Evolutionary conservation across 192 early-diverging fungal species (phyloP), one percentile per base, ranked within the genome.

Genomic region (Rhizoclosmatium globosum): DNA sequence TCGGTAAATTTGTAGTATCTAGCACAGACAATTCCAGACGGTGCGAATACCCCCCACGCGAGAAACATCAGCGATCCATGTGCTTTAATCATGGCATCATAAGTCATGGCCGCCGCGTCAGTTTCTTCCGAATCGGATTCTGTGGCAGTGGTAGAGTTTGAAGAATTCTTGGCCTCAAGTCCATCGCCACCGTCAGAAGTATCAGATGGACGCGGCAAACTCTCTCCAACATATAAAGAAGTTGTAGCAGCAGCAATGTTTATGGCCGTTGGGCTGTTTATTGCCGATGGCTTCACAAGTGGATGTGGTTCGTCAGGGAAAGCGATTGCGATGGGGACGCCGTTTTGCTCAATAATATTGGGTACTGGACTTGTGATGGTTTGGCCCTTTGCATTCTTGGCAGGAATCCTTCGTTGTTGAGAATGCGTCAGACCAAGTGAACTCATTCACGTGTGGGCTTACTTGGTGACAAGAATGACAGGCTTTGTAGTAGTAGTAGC

Each of bases 11-110:
- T 82, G 19, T 42, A 67, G 60, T 74, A 82, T n/a, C 81, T 58
- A 1, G 72, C 56, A 0, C 23, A 1, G 43, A 82, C 44, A 45
- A 80, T 53, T 23, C 81, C 81, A 43, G 62, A 3, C 0, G 81
- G 81, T 6, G 78, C 78, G 2, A 79, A 73, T 0, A 82, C 62
- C 11, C 78, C 7, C 81, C 81, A 82, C 46, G 81, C 81, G 43
- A 72, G 13, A 47, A 80, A 82, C 81, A 82, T 82, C 2, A 82
- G 68, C 2, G 64, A 46, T 19, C 81, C 81, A 57, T 82, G 81
- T 2, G 71, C 71, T 58, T 70, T 75, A 3, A 68, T 57, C 44
- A 76, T 11, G 3, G 62, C 41, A 39, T 76, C 74, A 11, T 68
- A 45, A 15, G 17, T 2, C 19, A 15, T 0, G 53, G 53, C 19